Conservation (phyloP, 805 yeast species). For the Hanseniaspora jakobsenii region DNA sequence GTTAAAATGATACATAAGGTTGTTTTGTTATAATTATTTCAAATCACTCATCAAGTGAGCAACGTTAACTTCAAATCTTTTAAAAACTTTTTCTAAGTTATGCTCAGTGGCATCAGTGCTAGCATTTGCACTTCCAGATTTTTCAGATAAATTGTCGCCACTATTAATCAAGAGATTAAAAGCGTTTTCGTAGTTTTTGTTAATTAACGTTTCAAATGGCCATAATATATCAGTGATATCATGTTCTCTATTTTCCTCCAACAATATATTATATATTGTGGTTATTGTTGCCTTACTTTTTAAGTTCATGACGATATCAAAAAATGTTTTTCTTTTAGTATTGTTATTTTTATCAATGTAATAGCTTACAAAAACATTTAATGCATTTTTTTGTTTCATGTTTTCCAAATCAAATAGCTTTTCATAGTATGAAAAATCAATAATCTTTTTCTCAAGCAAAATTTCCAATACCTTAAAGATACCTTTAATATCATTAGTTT, state of each 20-base stretch:
- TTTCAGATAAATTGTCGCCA: too few species aligned
- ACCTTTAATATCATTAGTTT: conserved; percentile 7
- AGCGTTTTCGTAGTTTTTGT: conserved; percentile 8
- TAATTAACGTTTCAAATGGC: conserved; percentile 14
- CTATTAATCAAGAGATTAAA: background rate
- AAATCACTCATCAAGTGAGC: too few species aligned
- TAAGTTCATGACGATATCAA: conserved; percentile 5
- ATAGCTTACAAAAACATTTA: background rate
- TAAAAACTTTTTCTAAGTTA: background rate
- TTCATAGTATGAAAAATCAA: background rate
- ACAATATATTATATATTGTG: background rate
- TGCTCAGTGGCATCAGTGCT: background rate
- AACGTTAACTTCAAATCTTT: background rate
- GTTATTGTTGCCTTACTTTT: background rate
- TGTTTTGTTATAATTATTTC: too few species aligned
- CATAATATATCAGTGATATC: conserved; percentile 2
- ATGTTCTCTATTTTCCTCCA: background rate
- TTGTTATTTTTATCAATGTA: conserved; percentile 1
- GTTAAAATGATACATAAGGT: too few species aligned
- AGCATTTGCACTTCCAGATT: background rate
- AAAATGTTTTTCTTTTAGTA: conserved; percentile 1
- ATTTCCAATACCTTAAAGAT: conserved; percentile 7
- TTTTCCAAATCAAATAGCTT: background rate
- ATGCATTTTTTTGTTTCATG: background rate
- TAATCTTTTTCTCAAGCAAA: background rate